A percentile compares a stretch with the other conserved stretches of the same genome.
These are phyloP conservation scores for Lepidium africanum DNA, from an alignment of 345 rosid genomes.

Conservation along the genomic window DNA sequence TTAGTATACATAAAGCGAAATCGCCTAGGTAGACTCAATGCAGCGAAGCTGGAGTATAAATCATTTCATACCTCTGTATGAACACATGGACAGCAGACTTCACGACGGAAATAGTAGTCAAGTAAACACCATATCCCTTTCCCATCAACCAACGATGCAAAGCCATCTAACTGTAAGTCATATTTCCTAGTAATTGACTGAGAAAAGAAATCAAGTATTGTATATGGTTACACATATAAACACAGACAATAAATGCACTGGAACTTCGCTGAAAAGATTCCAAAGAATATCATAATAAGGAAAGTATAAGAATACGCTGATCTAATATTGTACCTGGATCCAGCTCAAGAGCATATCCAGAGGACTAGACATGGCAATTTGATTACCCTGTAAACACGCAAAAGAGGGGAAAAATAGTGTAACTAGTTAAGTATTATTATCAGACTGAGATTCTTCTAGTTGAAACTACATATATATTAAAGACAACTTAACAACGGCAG, in stretches of 20 bases:
- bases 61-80: constrained; percentile 35
- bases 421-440: background rate
- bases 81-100: constrained; percentile 54
- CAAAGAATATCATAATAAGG: background rate
- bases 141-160: constrained; percentile 69
- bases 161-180: constrained; percentile 41
- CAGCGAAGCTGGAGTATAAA: constrained; percentile 9
- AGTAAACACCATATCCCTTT: constrained; percentile 96
- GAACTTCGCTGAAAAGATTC: background rate
- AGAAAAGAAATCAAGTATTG: constrained; percentile 7
- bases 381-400: constrained; percentile 32
- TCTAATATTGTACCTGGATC: constrained; percentile 56
- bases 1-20: constrained; percentile 4
- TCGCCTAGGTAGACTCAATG: background rate
- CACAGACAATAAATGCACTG: background rate
- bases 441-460: background rate
- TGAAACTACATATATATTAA: background rate
- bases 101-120: constrained; percentile 81
- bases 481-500: background rate
- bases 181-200: constrained; percentile 65
- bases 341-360: constrained; percentile 64
- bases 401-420: constrained; percentile 4
- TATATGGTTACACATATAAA: constrained; percentile 12
- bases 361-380: constrained; percentile 24
- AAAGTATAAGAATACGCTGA: background rate